Base-by-base conservation (phyloP, 371 early-diverging fungal species). In the Zopfochytrium polystomum region DNA sequence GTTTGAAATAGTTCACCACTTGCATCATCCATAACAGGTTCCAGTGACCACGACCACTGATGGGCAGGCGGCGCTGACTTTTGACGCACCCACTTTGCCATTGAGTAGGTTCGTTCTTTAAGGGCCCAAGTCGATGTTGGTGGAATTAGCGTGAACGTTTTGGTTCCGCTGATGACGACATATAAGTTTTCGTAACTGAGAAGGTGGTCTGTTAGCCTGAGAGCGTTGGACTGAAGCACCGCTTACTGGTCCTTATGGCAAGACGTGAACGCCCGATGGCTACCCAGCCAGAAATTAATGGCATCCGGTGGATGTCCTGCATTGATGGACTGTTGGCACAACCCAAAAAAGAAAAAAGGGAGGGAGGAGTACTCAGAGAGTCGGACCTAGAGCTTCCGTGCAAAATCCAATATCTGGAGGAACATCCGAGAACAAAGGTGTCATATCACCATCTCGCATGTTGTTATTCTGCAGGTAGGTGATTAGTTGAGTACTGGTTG, bases 201-300 rank as follows among this genome's bases (percentile, higher is more conserved):
- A 9, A 25, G 5, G 9, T 30, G 26, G 52, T 7, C 7, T 32
- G 13, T 20, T 18, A 48, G 25, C 25, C 11, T 42, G 11, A 13
- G n/a, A 42, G 42, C 11, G n/a, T 42, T 11, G 11, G 42, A 42
- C 13, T n/a, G n/a, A n/a, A n/a, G n/a, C n/a, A n/a, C n/a, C n/a
- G n/a, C n/a, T n/a, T n/a, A 55, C 46, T 84, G 88, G 65, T 88
- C 89, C 57, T 87, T 90, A 67, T 90, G 90, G n/a, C 85, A 55
- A 0, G 87, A 85, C 0, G 90, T 88, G 0, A 72, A 71, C 25
- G 88, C 81, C 29, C 76, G 64, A 13, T 74, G 72, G 46, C 80
- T 75, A 1, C 90, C 90, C 62, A 87, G 80, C 90, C 90, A 90
- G 50, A 90, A 82, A 68, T 90, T 90, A 53, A 87, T 83, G 2